phyloP scores from a whole-genome alignment of 176 grass and related monocot species.

The Cenchrus americanus region DNA sequence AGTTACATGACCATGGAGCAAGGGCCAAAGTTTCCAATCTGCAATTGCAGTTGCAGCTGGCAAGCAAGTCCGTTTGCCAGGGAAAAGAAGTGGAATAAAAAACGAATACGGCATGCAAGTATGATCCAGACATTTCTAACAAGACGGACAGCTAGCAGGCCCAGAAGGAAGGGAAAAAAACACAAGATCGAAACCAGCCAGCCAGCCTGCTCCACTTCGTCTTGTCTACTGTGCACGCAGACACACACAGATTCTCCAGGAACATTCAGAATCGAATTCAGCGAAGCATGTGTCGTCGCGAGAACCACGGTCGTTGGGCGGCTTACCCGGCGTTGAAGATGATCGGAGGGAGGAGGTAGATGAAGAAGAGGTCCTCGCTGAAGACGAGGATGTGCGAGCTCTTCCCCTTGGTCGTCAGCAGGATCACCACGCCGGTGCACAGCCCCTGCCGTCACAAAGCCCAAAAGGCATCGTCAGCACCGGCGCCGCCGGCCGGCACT shows the following conservation, averaged over 20 bases:
- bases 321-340: conserved; percentile 98
- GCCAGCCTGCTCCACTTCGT: conserved; percentile 4
- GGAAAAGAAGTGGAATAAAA: conserved; percentile 6
- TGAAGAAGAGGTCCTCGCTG: conserved; percentile 99
- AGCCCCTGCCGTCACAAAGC: conserved; percentile 62
- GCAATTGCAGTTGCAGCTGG: conserved; percentile 17
- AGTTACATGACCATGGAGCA: conserved; percentile 16
- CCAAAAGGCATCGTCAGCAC: conserved; percentile 3
- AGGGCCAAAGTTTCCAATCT: conserved; percentile 30
- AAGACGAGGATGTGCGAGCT: conserved; percentile 96
- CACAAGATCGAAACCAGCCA: conserved; percentile 38
- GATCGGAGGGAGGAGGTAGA: conserved; percentile 96
- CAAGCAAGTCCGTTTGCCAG: background rate
- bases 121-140: background rate
- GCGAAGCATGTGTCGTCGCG: background rate
- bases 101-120: conserved; percentile 17
- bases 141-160: conserved; percentile 37
- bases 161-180: conserved; percentile 9
- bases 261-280: background rate
- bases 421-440: conserved; percentile 84
- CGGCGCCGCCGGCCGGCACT: background rate
- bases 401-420: conserved; percentile 83
- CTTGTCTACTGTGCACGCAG: background rate
- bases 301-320: background rate
- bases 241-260: background rate